Base-by-base conservation (phyloP, 2,329 filamentous ascomycete genomes). In the Hypoxylon sp. region DNA sequence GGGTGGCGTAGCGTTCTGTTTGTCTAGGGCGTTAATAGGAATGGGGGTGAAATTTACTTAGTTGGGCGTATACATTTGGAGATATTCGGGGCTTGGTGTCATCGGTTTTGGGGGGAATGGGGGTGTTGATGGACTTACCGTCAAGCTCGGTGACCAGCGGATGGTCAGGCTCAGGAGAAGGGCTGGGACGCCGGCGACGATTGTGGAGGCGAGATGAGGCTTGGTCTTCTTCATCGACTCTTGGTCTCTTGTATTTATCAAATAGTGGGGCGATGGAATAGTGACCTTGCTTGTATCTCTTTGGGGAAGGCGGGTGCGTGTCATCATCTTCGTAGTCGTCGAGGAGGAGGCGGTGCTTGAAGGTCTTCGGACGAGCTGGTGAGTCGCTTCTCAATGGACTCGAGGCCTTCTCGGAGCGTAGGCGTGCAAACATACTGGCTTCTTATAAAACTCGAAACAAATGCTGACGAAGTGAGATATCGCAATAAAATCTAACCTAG, bases 1-100 rank as follows among this genome's bases (percentile, higher is more conserved):
- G 69, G 24, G 71, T 48, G 35, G 70, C 64, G 63, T 74, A 76
- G 54, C 70, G 70, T 51, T 63, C 76, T 78, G 29, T 8, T 33
- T 31, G 8, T 9, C 8, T 9, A 31, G 10, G 24, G 22, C 31
- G 39, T 71, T 59, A 73, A 31, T 31, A 5, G 29, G 29, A 31
- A 8, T 31, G 29, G 29, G 6, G 9, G 29, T 31, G 29, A 31
- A 6, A 2, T 44, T 44, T 44, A 19, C 22, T 22, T 10, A 44
- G 3, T 44, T 44, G 17, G 19, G 39, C 11, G 19, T 2, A 22
- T 44, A 22, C 17, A 9, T 22, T 22, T 3, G 39, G n/a, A 19
- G 5, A 19, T 19, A 19, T 19, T 44, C 5, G 5, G 5, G 29
- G 29, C 5, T 31, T 19, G 39, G 35, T n/a, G 61, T 29, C 10